phyloP scores from a whole-genome alignment of 192 early-diverging fungal genomes.

The Bifiguratus adelaidae region DNA sequence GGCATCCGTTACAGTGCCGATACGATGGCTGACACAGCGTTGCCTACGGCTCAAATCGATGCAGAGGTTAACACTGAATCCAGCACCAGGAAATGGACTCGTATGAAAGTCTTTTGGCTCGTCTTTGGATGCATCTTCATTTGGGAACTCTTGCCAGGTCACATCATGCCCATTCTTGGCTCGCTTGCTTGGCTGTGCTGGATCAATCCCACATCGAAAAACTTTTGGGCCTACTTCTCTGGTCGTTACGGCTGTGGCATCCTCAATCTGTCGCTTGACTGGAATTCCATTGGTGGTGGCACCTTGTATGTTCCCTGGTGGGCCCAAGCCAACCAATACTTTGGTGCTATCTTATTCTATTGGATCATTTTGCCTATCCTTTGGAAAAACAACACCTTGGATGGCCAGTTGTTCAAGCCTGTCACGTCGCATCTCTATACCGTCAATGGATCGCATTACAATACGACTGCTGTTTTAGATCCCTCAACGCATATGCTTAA shows the following conservation, averaged over 20 bases:
- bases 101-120: slow-evolving; percentile 29
- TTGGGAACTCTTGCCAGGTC: slow-evolving; percentile 51
- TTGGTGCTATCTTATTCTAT: slow-evolving; percentile 57
- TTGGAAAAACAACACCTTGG: slow-evolving; percentile 51
- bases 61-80: slow-evolving; percentile 9
- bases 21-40: too few species aligned
- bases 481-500: slow-evolving; percentile 37
- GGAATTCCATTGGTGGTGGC: slow-evolving; percentile 56
- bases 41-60: slow-evolving; percentile 12
- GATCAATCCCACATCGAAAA: background rate
- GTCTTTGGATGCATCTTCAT: slow-evolving; percentile 25
- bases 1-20: too few species aligned
- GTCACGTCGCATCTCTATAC: slow-evolving; percentile 56
- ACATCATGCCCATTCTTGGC: slow-evolving; percentile 56
- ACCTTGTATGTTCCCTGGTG: slow-evolving; percentile 70
- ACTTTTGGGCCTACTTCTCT: background rate
- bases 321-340: slow-evolving; percentile 59
- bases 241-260: slow-evolving; percentile 60
- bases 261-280: slow-evolving; percentile 62
- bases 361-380: slow-evolving; percentile 67
- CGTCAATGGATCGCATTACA: slow-evolving; percentile 39
- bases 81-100: background rate
- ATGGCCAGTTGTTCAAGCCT: slow-evolving; percentile 45
- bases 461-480: slow-evolving; percentile 44
- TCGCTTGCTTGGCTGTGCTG: slow-evolving; percentile 6